Conservation (phyloP, 768 basidiomycete genomes). For the Suillus subluteus region DNA sequence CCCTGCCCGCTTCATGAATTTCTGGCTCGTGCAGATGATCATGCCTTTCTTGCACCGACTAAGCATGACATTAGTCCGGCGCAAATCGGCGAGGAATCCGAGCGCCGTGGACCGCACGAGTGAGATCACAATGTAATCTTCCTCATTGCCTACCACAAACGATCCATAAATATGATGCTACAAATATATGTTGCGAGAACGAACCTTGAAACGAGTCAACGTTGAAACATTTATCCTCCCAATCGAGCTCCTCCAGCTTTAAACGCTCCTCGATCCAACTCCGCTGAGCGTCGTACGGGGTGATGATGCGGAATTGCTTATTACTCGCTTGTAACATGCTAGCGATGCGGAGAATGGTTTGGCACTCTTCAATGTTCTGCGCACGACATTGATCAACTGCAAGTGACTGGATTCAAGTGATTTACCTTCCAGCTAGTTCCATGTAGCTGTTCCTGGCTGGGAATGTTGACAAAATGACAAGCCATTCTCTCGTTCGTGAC, state of each 20-base stretch:
- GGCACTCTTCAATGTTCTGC: conserved; percentile 65
- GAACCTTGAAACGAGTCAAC: conserved; percentile 83
- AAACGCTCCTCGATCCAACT: conserved; percentile 58
- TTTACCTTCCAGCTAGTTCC: conserved; percentile 45
- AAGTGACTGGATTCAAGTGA: conserved; percentile 8
- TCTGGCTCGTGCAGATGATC: conserved; percentile 68
- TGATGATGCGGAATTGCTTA: conserved; percentile 67
- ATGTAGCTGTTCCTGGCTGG: conserved; percentile 38
- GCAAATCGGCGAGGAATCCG: conserved; percentile 68
- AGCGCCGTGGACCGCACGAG: conserved; percentile 62
- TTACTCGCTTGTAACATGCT: conserved; percentile 52
- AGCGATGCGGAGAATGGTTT: conserved; percentile 61
- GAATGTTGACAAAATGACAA: conserved; percentile 70
- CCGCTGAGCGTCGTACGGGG: conserved; percentile 81
- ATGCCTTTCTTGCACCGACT: conserved; percentile 79
- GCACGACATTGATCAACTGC: not conserved
- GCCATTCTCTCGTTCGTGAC: conserved; percentile 45
- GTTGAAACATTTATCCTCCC: conserved; percentile 75
- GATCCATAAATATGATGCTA: conserved; percentile 11
- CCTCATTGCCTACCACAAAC: conserved; percentile 69
- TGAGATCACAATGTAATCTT: conserved; percentile 75
- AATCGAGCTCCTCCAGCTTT: conserved; percentile 50
- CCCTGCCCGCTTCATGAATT: conserved; percentile 62
- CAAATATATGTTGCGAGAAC: conserved; percentile 15
- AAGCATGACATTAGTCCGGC: conserved; percentile 88